phyloP scores from a whole-genome alignment of 495 filamentous ascomycete genomes.

The Darksidea phi region DNA sequence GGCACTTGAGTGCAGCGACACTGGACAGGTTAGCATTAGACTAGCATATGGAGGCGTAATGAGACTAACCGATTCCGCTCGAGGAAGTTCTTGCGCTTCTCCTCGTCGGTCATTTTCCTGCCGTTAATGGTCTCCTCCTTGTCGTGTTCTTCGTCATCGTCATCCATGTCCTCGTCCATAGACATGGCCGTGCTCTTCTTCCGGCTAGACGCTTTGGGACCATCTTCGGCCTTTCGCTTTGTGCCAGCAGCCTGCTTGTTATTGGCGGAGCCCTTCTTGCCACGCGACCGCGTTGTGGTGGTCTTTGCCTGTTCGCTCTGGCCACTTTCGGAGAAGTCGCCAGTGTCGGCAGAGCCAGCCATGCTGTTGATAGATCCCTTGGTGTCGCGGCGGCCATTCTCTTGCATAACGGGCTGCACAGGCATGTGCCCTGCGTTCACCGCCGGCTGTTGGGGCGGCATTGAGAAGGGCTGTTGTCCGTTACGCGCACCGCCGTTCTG shows the following conservation, averaged over 20 bases:
- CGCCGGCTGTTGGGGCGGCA: conserved; percentile 52
- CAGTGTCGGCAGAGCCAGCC: conserved; percentile 60
- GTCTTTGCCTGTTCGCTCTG: conserved; percentile 61
- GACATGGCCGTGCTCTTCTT: conserved; percentile 56
- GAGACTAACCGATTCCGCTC: conserved; percentile 85
- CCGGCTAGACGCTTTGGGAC: conserved; percentile 66
- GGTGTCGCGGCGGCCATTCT: conserved; percentile 44
- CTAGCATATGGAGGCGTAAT: not conserved
- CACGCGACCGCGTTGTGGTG: conserved; percentile 60
- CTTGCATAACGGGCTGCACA: conserved; percentile 29
- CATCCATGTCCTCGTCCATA: conserved; percentile 39
- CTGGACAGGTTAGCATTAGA: conserved; percentile 49
- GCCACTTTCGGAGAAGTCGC: conserved; percentile 69
- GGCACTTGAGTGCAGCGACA: conserved; percentile 93
- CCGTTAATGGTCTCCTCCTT: conserved; percentile 41
- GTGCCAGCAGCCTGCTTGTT: conserved; percentile 51
- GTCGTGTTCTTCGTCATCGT: conserved; percentile 56
- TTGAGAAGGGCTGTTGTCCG: conserved; percentile 52
- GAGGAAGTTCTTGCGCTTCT: conserved; percentile 97
- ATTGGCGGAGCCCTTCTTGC: conserved; percentile 64
- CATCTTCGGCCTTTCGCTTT: conserved; percentile 81
- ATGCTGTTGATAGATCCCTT: conserved; percentile 48
- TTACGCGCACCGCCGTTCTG: conserved; percentile 55
- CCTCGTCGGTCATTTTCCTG: conserved; percentile 98
- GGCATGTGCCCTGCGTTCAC: conserved; percentile 34